Evolutionary conservation across 2,329 filamentous ascomycete genomes (phyloP), one percentile per base, ranked within the genome.

Genomic region (Aulographum hederae): DNA sequence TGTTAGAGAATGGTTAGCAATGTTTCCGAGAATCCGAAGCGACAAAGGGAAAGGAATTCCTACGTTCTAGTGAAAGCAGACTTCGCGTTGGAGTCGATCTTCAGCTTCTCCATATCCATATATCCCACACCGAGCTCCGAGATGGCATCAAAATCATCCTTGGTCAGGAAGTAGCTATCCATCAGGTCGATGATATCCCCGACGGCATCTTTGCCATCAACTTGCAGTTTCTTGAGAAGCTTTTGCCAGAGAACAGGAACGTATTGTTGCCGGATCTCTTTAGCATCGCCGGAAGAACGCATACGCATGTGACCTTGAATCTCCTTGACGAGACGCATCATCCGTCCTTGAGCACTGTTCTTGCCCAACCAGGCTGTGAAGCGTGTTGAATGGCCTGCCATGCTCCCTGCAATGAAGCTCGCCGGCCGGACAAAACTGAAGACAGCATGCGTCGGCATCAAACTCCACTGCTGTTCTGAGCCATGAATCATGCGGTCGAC

Each of bases 401-500:
- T 69, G 43, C 77, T 76, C 26, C 89, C 89, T 31, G 81, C 70
- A 8, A 89, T 65, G 47, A 78, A 93, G 51, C 82, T 93, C 5
- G 89, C 77, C 4, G 89, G 89, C 17, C 80, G 67, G 16, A 98
- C 86, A 33, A 92, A 91, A 48, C 85, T 93, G 58, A 95, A 94
- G 25, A 94, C 67, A 17, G 85, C 89, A 53, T 98, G 89, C 2
- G 81, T 78, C 11, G 89, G 89, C 89, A 98, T 98, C 38, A 98
- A 58, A 47, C 80, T 89, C 89, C 89, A 98, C 39, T 98, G 89
- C 50, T 98, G 89, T 49, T 98, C 89, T 28, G 82, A 81, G 17
- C 89, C 89, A 52, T 98, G 89, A 37, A 98, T 98, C 86, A 98
- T 94, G 32, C 82, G 70, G 52, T 98, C 89, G 2, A 95, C 81